Evolutionary conservation across 1,284 basidiomycete species (phyloP).

Genomic region (Macrocystidia cucumis): DNA sequence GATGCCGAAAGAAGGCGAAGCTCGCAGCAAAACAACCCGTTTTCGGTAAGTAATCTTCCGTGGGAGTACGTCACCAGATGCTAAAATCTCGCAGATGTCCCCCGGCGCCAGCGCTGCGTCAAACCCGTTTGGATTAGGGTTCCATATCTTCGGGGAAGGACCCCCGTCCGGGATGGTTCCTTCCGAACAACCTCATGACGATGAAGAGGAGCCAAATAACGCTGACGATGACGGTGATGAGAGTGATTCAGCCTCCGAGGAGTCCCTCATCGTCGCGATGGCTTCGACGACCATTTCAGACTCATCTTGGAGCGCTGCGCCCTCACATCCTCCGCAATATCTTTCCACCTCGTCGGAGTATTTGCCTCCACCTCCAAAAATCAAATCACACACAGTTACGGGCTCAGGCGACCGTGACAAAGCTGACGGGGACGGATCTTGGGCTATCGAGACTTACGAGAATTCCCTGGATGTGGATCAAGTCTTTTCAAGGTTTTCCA

Average conservation of each 20-base stretch:
- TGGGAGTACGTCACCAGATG: no score
- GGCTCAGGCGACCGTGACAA: slow-evolving; percentile 28
- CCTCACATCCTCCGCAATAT: slow-evolving; percentile 61
- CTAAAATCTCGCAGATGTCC: no score
- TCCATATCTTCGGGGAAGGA: slow-evolving; percentile 50
- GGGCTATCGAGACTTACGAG: slow-evolving; percentile 70
- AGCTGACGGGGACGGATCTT: slow-evolving; percentile 35
- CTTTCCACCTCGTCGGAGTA: slow-evolving; percentile 68
- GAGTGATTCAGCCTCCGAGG: slow-evolving; percentile 27
- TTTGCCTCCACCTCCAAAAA: slow-evolving; percentile 47
- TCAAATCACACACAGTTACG: slow-evolving; percentile 32
- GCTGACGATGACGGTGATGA: slow-evolving; percentile 26
- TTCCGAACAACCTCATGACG: slow-evolving; percentile 17
- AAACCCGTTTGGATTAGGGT: slow-evolving; percentile 45
- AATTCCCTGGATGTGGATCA: slow-evolving; percentile 69
- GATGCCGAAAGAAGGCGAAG: slow-evolving; percentile 25
- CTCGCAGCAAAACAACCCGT: slow-evolving; percentile 49
- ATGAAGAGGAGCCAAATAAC: slow-evolving; percentile 26
- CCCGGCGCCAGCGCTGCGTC: slow-evolving; percentile 15
- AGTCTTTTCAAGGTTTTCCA: slow-evolving; percentile 73
- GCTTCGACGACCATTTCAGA: slow-evolving; percentile 46
- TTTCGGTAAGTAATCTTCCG: slow-evolving; percentile 41
- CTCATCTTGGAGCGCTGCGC: slow-evolving; percentile 56
- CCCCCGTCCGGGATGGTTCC: slow-evolving; percentile 10
- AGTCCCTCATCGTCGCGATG: slow-evolving; percentile 51